Evolutionary conservation across 306 rosid species (phyloP), one percentile per base, ranked within the genome.

Genomic region (Spatholobus suberectus): DNA sequence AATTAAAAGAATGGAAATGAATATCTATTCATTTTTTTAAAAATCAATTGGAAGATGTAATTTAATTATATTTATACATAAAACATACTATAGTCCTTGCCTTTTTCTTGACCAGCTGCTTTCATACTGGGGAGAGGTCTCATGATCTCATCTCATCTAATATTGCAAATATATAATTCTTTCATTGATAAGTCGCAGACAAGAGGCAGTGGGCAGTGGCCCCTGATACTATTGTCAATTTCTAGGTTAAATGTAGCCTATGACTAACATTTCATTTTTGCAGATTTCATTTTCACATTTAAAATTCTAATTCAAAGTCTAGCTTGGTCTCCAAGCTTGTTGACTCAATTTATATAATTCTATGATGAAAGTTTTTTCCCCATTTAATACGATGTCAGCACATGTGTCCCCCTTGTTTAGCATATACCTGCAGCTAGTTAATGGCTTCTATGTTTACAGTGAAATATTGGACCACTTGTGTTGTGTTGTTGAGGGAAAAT

Each of bases 271-370:
- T 35, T 23, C 0, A 3, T 27, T 37, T 23, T n/a, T 27, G 5
- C 10, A 59, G 17, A 69, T 59, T 49, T 29, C 23, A 26, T 49
- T 59, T 70, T 38, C 40, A 49, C 3, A 52, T 85, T 81, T 63
- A 52, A 71, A 73, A 66, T 43, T 72, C 51, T 17, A 55, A 67
- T 49, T 73, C 84, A 88, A 88, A 58, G 87, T 68, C 86, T 32
- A 63, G 70, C 70, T 85, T 85, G 86, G 82, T 80, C 73, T 73
- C 32, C 73, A 80, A 83, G 82, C 5, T 40, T 80, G 83, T 83
- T 83, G 85, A 81, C 88, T 70, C 0, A 44, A 37, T 34, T 70
- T 73, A 73, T 32, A 68, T 27, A 26, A 54, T 67, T 27, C 27
- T 78, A 41, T 10, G 21, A 71, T 17, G 37, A 18, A 40, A 5